phyloP scores from a whole-genome alignment of 805 yeast species.

The Suhomyces sp. region DNA sequence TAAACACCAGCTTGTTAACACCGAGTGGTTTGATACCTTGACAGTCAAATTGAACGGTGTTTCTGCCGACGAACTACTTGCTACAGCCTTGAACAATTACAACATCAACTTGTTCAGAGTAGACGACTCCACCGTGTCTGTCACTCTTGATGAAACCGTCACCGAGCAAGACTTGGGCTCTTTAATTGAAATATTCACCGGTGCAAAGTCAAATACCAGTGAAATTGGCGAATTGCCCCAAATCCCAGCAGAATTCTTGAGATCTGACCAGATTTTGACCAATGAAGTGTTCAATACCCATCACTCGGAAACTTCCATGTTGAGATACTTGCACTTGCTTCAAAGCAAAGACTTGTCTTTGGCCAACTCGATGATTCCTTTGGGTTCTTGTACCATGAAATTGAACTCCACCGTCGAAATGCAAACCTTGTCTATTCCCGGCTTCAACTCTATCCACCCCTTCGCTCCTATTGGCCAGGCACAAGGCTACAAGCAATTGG shows the following conservation, averaged over 20 bases:
- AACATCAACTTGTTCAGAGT: conserved; percentile 78
- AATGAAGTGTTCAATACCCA: conserved; percentile 80
- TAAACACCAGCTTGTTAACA: conserved; percentile 51
- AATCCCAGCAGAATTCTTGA: conserved; percentile 46
- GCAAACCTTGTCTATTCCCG: conserved; percentile 94
- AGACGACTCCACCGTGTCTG: conserved; percentile 56
- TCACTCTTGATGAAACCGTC: conserved; percentile 92
- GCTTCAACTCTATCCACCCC: conserved; percentile 85
- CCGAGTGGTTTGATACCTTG: conserved; percentile 83
- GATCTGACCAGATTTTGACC: conserved; percentile 60
- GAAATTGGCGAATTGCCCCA: conserved; percentile 41
- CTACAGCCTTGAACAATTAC: conserved; percentile 53
- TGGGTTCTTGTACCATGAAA: conserved; percentile 98
- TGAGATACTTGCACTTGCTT: conserved; percentile 80
- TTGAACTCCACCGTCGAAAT: conserved; percentile 92
- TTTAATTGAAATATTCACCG: conserved; percentile 61
- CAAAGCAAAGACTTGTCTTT: conserved; percentile 87
- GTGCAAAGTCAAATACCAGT: conserved; percentile 17
- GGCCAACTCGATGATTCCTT: conserved; percentile 95
- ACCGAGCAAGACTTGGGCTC: conserved; percentile 55
- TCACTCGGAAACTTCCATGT: conserved; percentile 93
- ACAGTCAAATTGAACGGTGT: conserved; percentile 55
- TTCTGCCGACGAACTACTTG: conserved; percentile 54
- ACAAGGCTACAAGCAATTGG: conserved; percentile 75
- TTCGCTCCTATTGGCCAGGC: conserved; percentile 90